Conservation (phyloP, 768 basidiomycete genomes). For the Amanita polypyramis region DNA sequence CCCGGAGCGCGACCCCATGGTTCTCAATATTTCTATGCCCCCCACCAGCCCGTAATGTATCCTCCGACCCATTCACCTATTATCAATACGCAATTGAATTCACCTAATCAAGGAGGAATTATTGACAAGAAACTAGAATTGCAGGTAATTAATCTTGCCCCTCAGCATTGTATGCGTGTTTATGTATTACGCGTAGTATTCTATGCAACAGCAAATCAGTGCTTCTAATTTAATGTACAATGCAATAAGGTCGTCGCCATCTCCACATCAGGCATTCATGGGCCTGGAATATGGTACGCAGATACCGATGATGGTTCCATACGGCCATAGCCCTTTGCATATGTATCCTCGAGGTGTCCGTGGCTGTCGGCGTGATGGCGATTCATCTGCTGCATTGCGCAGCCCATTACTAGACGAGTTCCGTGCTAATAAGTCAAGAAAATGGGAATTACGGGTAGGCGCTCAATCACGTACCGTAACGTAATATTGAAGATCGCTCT, state of each 20-base stretch:
- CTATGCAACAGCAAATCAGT: constrained; percentile 36
- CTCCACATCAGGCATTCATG: constrained; percentile 35
- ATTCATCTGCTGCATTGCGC: constrained; percentile 31
- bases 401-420: constrained; percentile 81
- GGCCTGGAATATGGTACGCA: constrained; percentile 39
- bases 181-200: constrained; percentile 22
- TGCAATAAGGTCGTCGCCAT: constrained; percentile 29
- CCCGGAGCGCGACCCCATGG: constrained; percentile 31
- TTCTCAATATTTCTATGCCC: constrained; percentile 53
- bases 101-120: constrained; percentile 27
- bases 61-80: constrained; percentile 41
- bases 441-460: constrained; percentile 74
- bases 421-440: constrained; percentile 63
- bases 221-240: constrained; percentile 31
- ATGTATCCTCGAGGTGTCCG: constrained; percentile 29
- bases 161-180: not conserved
- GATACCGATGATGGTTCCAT: constrained; percentile 35
- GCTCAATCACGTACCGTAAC: constrained; percentile 2
- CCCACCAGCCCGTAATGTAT: constrained; percentile 50
- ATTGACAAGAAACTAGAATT: constrained; percentile 47
- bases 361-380: constrained; percentile 35
- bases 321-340: constrained; percentile 28
- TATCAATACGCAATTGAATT: constrained; percentile 34
- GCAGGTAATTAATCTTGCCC: constrained; percentile 30
- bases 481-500: not conserved